Conservation (phyloP, 2,329 filamentous ascomycete species). For the Diplocarpon mali region DNA sequence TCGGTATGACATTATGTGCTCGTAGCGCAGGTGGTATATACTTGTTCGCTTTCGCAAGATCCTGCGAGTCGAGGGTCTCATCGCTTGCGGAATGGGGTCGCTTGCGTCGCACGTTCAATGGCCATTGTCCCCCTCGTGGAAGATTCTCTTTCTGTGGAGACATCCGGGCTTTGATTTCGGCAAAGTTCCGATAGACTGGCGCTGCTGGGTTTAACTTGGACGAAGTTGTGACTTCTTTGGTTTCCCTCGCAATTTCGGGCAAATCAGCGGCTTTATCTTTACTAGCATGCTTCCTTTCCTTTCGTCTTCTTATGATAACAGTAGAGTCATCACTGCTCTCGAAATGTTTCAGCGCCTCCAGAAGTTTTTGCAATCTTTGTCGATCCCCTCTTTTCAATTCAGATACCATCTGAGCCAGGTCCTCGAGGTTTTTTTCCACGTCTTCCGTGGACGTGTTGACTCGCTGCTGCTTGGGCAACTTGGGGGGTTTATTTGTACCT, state of each 20-base stretch:
- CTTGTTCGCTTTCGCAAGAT: conserved; percentile 2
- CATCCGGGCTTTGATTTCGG: not conserved
- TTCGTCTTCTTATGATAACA: not conserved
- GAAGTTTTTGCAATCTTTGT: conserved; percentile 11
- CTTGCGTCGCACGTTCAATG: conserved; percentile 2
- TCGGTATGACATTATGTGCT: not conserved
- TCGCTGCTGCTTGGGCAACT: not conserved
- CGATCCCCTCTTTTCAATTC: conserved; percentile 13
- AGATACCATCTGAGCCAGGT: conserved; percentile 4
- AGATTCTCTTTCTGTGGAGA: conserved; percentile 1
- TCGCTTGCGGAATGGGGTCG: conserved; percentile 1
- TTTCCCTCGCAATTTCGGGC: not conserved
- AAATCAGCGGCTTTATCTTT: not conserved
- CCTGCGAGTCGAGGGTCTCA: not conserved
- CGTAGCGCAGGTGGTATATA: conserved; percentile 7
- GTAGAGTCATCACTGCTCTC: conserved; percentile 10
- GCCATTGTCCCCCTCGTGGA: not conserved
- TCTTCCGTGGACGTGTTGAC: not conserved
- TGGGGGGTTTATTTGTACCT: not conserved
- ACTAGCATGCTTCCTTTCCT: not conserved
- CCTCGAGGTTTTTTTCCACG: conserved; percentile 4
- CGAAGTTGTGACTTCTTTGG: not conserved
- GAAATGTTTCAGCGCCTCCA: conserved; percentile 15
- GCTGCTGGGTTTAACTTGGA: conserved; percentile 16
- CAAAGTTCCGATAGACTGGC: conserved; percentile 8